Conservation (phyloP, 1,284 basidiomycete species). For the Gomphus sp. region DNA sequence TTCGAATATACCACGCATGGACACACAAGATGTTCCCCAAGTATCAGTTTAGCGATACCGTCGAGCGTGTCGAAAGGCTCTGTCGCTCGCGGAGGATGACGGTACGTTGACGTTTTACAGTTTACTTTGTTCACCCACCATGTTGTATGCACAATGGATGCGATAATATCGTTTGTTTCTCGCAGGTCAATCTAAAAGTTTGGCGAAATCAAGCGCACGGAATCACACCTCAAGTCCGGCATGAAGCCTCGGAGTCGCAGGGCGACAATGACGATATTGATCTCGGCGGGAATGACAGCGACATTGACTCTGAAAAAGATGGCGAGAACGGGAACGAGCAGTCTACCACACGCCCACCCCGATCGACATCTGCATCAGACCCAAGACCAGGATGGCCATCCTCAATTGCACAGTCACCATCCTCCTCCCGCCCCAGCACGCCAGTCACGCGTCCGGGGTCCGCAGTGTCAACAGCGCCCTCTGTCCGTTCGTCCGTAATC, state of each 20-base stretch:
- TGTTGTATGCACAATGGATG: no score
- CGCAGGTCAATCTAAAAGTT: slow-evolving; percentile 56
- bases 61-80: slow-evolving; percentile 73
- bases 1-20: slow-evolving; percentile 88
- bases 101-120: slow-evolving; percentile 34
- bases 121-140: not conserved
- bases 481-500: slow-evolving; percentile 10
- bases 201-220: slow-evolving; percentile 69
- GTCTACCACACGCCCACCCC: not conserved
- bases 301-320: slow-evolving; percentile 16
- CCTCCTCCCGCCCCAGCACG: slow-evolving; percentile 29
- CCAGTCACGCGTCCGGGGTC: slow-evolving; percentile 26
- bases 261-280: slow-evolving; percentile 17
- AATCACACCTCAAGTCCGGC: slow-evolving; percentile 17
- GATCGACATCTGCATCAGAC: slow-evolving; percentile 13
- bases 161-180: no score
- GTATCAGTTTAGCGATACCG: slow-evolving; percentile 76
- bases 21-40: slow-evolving; percentile 85
- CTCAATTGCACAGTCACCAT: not conserved
- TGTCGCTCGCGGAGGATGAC: slow-evolving; percentile 79
- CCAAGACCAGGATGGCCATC: no score
- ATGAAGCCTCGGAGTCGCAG: slow-evolving; percentile 23
- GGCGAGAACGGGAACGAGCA: slow-evolving; percentile 16
- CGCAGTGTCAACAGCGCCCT: slow-evolving; percentile 22
- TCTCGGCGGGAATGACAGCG: slow-evolving; percentile 16